Base-by-base conservation (phyloP, 139 green algal species). In the Tetratostichococcus sp. region DNA sequence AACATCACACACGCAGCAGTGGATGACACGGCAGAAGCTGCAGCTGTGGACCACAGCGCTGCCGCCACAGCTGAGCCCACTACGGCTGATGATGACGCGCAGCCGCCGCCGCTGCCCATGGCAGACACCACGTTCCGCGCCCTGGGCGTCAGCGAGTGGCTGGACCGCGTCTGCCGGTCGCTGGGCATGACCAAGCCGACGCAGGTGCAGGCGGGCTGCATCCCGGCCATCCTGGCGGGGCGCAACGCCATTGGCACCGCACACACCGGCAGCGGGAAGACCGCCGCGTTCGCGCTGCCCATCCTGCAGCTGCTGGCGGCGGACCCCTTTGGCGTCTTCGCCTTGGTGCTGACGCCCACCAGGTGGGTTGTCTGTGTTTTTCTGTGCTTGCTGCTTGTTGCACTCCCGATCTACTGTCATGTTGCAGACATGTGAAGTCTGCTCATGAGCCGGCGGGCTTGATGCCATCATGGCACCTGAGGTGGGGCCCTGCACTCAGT, bases 221-320 rank as follows among this genome's bases (percentile, higher is more conserved):
- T 99, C 16, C 96, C 96, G 1, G 81, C 82, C 1, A 84, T 97
- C 43, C 84, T 98, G 30, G 57, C 50, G 1, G 94, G 96, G 4
- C 79, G 82, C 30, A 86, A 98, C 77, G 93, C 97, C 0, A 93
- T 98, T 35, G 95, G 91, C 31, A 85, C 92, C 25, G 95, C 95
- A 22, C 89, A 97, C 75, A 99, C 95, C 2, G 95, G 95, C 77
- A 96, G 87, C 71, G 95, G 95, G 70, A 98, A 98, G 81, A 99
- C 95, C 16, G 95, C 95, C 8, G 93, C 95, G 0, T 99, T 99
- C 76, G 93, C 93, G n/a, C 81, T 99, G 50, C 95, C 95, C n/a
- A 96, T 98, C 35, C 87, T 98, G 28, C 93, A 97, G 71, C 76
- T 70, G 57, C 88, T 98, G 43, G 87, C 91, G 4, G 74, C 87